These are phyloP conservation scores for Ceratocystis ficicola DNA, from an alignment of 2,329 filamentous ascomycete species.

Conservation along the genomic window DNA sequence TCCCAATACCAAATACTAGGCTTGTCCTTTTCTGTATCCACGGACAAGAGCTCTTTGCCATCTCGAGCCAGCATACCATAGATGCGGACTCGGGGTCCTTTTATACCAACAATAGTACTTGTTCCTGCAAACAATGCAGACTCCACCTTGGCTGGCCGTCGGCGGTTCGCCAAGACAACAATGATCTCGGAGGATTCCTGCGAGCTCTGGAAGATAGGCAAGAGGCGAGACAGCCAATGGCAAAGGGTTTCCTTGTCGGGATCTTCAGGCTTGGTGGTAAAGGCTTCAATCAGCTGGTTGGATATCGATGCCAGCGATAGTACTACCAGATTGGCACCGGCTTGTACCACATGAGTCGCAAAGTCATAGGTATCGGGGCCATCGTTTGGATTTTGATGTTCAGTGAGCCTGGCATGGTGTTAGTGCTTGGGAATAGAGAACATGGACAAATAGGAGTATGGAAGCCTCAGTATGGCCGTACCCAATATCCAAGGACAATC, in stretches of 20 bases:
- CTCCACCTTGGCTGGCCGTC: background rate
- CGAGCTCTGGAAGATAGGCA: background rate
- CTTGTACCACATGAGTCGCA: background rate
- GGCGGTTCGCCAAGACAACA: background rate
- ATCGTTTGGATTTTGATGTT: background rate
- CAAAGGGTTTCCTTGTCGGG: background rate
- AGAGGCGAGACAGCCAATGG: background rate
- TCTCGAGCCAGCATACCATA: background rate
- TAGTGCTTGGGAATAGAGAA: background rate
- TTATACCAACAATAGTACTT: background rate
- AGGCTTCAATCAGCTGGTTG: background rate
- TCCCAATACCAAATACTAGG: background rate
- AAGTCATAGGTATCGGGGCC: background rate
- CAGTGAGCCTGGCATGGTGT: background rate
- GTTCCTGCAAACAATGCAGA: background rate
- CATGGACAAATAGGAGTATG: background rate
- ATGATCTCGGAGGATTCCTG: background rate
- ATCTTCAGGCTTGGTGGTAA: slow-evolving; percentile 3
- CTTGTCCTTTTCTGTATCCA: background rate
- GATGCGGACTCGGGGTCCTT: background rate
- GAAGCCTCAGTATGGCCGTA: background rate
- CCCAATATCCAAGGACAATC: background rate
- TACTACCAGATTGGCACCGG: background rate
- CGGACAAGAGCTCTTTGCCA: background rate
- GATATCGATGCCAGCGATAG: background rate